These are phyloP conservation scores for Dinochytrium kinnereticum DNA, from an alignment of 371 early-diverging fungal genomes.

Conservation along the genomic window DNA sequence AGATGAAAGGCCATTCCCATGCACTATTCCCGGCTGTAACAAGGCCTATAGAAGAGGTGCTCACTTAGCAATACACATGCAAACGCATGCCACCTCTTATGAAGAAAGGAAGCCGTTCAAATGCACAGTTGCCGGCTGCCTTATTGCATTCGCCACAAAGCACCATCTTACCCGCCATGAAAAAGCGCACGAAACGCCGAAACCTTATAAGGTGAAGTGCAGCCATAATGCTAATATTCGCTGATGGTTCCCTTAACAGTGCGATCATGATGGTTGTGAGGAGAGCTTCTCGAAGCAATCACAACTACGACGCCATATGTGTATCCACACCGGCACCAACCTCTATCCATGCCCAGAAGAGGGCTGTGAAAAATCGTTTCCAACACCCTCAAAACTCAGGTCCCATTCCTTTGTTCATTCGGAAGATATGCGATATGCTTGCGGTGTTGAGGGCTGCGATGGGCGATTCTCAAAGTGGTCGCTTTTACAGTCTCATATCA, in stretches of 20 bases:
- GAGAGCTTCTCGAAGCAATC: conserved; percentile 61
- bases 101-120: conserved; percentile 43
- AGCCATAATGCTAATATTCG: background rate
- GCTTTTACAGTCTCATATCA: conserved; percentile 63
- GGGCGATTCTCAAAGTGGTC: conserved; percentile 63
- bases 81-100: conserved; percentile 55
- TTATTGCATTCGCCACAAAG: conserved; percentile 42
- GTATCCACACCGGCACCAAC: conserved; percentile 53
- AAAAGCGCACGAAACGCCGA: conserved; percentile 48
- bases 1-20: conserved; percentile 67
- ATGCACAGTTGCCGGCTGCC: conserved; percentile 51
- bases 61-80: conserved; percentile 65
- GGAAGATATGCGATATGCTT: conserved; percentile 61
- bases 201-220: conserved; percentile 49
- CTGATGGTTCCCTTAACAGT: conserved; percentile 34
- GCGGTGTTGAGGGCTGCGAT: conserved; percentile 56
- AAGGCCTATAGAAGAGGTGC: conserved; percentile 62
- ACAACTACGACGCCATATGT: conserved; percentile 62
- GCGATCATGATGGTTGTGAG: conserved; percentile 59
- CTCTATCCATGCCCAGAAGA: conserved; percentile 54
- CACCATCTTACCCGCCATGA: conserved; percentile 60
- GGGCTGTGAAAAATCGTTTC: conserved; percentile 58
- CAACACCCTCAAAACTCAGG: conserved; percentile 59
- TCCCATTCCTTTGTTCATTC: conserved; percentile 60
- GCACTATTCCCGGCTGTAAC: conserved; percentile 58